These are phyloP conservation scores for Venturia nashicola DNA, from an alignment of 2,329 filamentous ascomycete species.

Conservation along the genomic window DNA sequence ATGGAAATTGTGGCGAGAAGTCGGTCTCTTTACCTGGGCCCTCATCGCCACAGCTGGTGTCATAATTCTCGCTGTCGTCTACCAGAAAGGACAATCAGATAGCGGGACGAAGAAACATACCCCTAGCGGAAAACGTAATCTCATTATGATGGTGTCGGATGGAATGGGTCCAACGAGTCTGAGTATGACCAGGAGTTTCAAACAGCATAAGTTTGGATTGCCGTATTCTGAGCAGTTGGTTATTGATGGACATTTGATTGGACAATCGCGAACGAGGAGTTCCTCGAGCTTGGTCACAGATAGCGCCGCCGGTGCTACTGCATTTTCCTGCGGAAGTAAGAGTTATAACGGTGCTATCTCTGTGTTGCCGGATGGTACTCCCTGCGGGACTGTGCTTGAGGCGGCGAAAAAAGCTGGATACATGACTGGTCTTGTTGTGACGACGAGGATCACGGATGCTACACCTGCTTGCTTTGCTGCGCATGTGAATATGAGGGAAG, in stretches of 20 bases:
- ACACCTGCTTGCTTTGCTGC: slow-evolving; percentile 91
- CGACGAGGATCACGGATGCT: slow-evolving; percentile 87
- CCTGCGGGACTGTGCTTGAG: slow-evolving; percentile 87
- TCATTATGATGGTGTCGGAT: slow-evolving; percentile 98
- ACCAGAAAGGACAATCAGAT: slow-evolving; percentile 49
- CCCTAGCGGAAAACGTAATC: slow-evolving; percentile 63
- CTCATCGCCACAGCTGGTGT: slow-evolving; percentile 66
- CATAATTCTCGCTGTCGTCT: slow-evolving; percentile 68
- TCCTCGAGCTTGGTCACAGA: slow-evolving; percentile 81
- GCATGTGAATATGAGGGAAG: slow-evolving; percentile 66
- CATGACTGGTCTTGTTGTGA: slow-evolving; percentile 86
- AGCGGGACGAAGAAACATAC: slow-evolving; percentile 19
- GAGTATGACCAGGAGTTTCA: slow-evolving; percentile 73
- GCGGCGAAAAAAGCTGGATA: slow-evolving; percentile 88
- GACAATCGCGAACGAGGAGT: slow-evolving; percentile 76
- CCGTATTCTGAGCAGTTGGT: slow-evolving; percentile 62
- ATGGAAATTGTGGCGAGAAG: slow-evolving; percentile 56
- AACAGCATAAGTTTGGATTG: slow-evolving; percentile 64
- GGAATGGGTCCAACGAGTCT: slow-evolving; percentile 95
- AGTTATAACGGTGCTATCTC: slow-evolving; percentile 96
- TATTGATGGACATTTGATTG: slow-evolving; percentile 82
- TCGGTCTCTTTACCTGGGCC: slow-evolving; percentile 72
- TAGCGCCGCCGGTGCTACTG: slow-evolving; percentile 91
- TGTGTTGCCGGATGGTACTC: slow-evolving; percentile 68
- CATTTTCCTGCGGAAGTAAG: slow-evolving; percentile 85